A percentile compares a stretch with the other conserved stretches of the same genome.
Evolutionary conservation across 148 eudicot species (phyloP).

Genomic region (Diospyros lotus): DNA sequence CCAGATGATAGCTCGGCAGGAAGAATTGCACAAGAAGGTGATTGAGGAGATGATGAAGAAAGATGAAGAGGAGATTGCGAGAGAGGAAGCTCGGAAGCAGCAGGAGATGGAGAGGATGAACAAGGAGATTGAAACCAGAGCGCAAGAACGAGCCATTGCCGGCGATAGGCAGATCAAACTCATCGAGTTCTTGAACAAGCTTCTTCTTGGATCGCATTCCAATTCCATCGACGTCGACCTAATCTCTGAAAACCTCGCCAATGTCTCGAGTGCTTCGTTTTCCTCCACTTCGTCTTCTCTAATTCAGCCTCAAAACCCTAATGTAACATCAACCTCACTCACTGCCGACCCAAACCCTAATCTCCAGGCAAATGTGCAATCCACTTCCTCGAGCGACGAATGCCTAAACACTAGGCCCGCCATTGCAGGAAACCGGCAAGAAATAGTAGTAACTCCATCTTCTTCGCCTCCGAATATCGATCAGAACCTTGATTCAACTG

Average conservation of each 20-base stretch:
- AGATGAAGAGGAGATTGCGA: conserved; percentile 60
- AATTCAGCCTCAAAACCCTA: conserved; percentile 27
- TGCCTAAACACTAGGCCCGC: no score
- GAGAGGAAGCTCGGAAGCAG: conserved; percentile 78
- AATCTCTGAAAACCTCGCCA: conserved; percentile 18
- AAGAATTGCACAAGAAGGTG: conserved; percentile 62
- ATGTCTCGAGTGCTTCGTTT: conserved; percentile 28
- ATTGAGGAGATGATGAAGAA: conserved; percentile 66
- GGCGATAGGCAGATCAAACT: conserved; percentile 61
- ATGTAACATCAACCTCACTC: conserved; percentile 9
- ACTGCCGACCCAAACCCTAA: conserved; percentile 16
- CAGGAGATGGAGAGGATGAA: conserved; percentile 60
- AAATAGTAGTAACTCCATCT: no score
- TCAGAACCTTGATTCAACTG: conserved; percentile 6
- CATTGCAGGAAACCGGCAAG: no score
- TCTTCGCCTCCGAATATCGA: neutral
- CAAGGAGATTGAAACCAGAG: conserved; percentile 56
- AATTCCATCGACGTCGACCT: neutral
- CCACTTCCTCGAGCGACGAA: no score
- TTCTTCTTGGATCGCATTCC: conserved; percentile 29
- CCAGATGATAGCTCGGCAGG: conserved; percentile 70
- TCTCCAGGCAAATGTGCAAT: no score
- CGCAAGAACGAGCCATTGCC: conserved; percentile 57
- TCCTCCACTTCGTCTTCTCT: conserved; percentile 24
- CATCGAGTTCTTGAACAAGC: conserved; percentile 48